Evolutionary conservation across 2,329 filamentous ascomycete species (phyloP).

Genomic region (Apiospora koreana): DNA sequence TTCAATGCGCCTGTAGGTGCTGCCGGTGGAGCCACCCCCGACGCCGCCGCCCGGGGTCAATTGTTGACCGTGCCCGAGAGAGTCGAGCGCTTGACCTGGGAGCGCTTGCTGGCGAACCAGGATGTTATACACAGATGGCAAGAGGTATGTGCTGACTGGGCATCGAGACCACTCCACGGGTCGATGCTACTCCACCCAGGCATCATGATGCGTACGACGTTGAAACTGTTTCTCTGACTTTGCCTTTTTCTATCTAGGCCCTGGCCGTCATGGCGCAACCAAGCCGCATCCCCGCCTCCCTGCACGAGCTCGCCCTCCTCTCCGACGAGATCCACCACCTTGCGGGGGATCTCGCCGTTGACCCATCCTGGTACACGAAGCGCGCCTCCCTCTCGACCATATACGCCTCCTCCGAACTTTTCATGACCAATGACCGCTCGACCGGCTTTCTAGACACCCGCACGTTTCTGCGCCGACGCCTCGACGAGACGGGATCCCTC

Average conservation of each 20-base stretch:
- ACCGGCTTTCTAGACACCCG: constrained; percentile 75
- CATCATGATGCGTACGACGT: not conserved
- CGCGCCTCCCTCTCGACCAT: constrained; percentile 57
- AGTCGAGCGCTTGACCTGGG: constrained; percentile 73
- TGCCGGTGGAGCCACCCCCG: not conserved
- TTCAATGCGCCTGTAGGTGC: constrained; percentile 31
- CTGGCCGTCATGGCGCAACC: constrained; percentile 89
- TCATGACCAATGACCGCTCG: constrained; percentile 88
- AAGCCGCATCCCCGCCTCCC: constrained; percentile 70
- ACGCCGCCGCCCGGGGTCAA: constrained; percentile 29
- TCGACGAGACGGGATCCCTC: constrained; percentile 67
- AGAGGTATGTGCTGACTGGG: constrained; percentile 60
- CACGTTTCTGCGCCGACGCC: constrained; percentile 74
- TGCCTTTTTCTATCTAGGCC: constrained; percentile 57
- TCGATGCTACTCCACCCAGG: not conserved
- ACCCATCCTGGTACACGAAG: constrained; percentile 82
- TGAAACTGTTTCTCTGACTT: constrained; percentile 4
- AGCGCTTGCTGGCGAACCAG: constrained; percentile 73
- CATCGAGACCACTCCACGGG: no score
- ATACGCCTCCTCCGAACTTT: constrained; percentile 78
- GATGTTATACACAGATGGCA: constrained; percentile 79
- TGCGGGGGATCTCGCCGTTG: constrained; percentile 78
- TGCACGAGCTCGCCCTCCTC: constrained; percentile 77
- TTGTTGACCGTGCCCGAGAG: constrained; percentile 57
- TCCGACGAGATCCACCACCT: constrained; percentile 93